These are phyloP conservation scores for Tardiomyces blankii DNA, from an alignment of 1,139 yeast genomes.

Conservation along the genomic window DNA sequence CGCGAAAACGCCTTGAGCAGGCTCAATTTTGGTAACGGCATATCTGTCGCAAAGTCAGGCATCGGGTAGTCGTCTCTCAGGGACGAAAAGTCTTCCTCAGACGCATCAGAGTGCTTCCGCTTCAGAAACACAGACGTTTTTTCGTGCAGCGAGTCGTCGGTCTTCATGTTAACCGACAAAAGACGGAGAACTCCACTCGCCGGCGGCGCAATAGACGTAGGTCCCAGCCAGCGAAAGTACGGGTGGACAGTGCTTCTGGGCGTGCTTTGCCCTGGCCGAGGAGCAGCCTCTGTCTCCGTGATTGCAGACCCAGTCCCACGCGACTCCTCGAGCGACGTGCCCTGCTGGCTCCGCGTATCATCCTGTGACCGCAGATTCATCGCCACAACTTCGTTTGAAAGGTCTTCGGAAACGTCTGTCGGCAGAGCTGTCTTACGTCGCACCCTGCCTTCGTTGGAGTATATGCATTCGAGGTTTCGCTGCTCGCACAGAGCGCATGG, in stretches of 20 bases:
- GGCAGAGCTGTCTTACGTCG: neutral
- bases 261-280: neutral
- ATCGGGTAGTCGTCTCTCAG: neutral
- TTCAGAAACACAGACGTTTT: neutral
- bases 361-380: neutral
- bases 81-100: neutral
- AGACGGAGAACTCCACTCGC: constrained; percentile 16
- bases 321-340: neutral
- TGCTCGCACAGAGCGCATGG: neutral
- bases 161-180: constrained; percentile 16
- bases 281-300: no score
- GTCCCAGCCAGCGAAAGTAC: constrained; percentile 2
- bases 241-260: neutral
- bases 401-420: neutral
- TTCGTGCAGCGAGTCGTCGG: constrained; percentile 4
- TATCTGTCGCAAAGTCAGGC: no score
- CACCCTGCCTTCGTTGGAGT: neutral
- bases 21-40: neutral
- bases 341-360: neutral
- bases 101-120: neutral
- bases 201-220: constrained; percentile 7
- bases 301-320: no score
- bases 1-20: neutral
- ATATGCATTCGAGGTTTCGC: neutral
- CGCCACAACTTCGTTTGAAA: neutral